A percentile compares a stretch with the other conserved stretches of the same genome.
These are phyloP conservation scores for Spinacia oleracea DNA, from an alignment of 179 eudicot genomes.

Conservation along the genomic window DNA sequence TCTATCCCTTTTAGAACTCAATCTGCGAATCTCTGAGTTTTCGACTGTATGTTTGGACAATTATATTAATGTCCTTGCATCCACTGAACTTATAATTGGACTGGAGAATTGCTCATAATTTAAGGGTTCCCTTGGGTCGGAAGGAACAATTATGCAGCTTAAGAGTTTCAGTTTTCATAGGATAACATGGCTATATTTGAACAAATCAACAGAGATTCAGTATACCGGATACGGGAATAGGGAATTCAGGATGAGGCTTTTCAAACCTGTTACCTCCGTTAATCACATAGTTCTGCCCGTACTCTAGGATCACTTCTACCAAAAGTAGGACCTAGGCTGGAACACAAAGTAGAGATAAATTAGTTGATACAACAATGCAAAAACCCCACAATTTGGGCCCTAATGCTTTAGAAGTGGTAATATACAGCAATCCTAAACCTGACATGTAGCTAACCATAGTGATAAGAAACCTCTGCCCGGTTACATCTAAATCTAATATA, in stretches of 20 bases:
- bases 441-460: neutral
- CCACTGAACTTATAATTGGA: too few relatives aligned
- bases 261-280: too few relatives aligned
- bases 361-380: neutral
- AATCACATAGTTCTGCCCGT: constrained; percentile 72
- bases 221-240: too few relatives aligned
- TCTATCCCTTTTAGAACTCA: too few relatives aligned
- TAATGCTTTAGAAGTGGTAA: neutral
- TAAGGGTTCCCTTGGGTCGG: too few relatives aligned
- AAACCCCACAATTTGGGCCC: neutral
- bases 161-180: neutral
- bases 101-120: too few relatives aligned
- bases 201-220: too few relatives aligned
- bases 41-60: too few relatives aligned
- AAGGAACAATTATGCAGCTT: neutral
- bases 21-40: too few relatives aligned
- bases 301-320: constrained; percentile 90
- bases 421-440: neutral
- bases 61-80: too few relatives aligned
- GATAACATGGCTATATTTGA: neutral
- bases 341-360: neutral
- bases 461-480: neutral
- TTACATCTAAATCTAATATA: neutral
- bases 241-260: too few relatives aligned
- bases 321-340: constrained; percentile 77